Percentiles rank a stretch among this genome's conserved stretches.
These are phyloP conservation scores for Colletotrichum costaricense DNA, from an alignment of 2,329 filamentous ascomycete genomes.

Conservation along the genomic window DNA sequence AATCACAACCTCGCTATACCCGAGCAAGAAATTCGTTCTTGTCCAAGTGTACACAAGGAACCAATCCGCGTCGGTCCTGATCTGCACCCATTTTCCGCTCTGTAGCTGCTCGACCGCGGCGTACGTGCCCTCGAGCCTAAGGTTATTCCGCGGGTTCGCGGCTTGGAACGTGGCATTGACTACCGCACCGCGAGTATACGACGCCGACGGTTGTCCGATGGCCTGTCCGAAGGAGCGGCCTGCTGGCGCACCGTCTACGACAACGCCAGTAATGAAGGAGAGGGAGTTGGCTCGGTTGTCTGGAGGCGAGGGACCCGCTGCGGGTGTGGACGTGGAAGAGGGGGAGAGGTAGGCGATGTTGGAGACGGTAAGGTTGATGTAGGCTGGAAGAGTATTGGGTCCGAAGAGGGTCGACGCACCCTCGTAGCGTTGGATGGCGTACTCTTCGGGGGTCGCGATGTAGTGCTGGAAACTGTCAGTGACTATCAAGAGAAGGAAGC, in stretches of 20 bases:
- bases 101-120: conserved; percentile 76
- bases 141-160: conserved; percentile 90
- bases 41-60: conserved; percentile 84
- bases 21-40: conserved; percentile 75
- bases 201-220: conserved; percentile 60
- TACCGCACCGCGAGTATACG: conserved; percentile 69
- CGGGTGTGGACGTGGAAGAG: conserved; percentile 53
- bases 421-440: conserved; percentile 88
- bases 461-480: conserved; percentile 65
- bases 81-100: conserved; percentile 67
- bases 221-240: conserved; percentile 79
- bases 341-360: conserved; percentile 75
- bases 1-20: conserved; percentile 81
- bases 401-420: conserved; percentile 94
- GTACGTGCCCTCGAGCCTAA: conserved; percentile 82
- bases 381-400: conserved; percentile 83
- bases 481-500: too few relatives aligned
- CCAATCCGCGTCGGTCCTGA: conserved; percentile 86
- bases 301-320: conserved; percentile 74
- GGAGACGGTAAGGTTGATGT: conserved; percentile 85
- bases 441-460: conserved; percentile 83
- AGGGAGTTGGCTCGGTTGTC: conserved; percentile 82
- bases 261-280: conserved; percentile 83
- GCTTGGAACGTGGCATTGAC: conserved; percentile 81
- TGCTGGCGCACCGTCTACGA: conserved; percentile 75